Percentiles rank a stretch among this genome's conserved stretches.
phyloP scores from a whole-genome alignment of 495 filamentous ascomycete genomes.

The Parathielavia hyrcaniae region DNA sequence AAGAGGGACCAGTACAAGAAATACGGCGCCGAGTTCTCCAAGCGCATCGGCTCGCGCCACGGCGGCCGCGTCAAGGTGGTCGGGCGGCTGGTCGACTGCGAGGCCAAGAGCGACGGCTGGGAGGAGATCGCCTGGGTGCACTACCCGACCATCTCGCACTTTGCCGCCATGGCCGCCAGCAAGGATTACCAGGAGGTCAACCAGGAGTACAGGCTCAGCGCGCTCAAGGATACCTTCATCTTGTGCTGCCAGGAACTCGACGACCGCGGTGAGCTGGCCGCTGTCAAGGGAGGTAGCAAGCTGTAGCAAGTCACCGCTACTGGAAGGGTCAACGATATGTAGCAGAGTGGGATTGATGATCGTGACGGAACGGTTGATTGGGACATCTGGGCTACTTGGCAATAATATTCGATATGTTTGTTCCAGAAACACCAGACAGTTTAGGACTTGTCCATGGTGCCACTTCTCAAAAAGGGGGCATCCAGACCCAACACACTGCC shows the following conservation, averaged over 20 bases:
- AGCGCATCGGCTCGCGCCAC: constrained; percentile 45
- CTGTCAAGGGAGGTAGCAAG: neutral
- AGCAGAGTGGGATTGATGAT: too few species aligned
- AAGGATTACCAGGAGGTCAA: constrained; percentile 61
- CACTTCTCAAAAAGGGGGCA: constrained; percentile 28
- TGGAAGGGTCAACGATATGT: too few species aligned
- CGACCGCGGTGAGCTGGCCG: neutral
- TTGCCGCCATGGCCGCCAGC: constrained; percentile 57
- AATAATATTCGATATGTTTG: too few species aligned
- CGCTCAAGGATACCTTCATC: constrained; percentile 58
- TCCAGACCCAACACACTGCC: constrained; percentile 32
- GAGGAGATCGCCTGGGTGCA: constrained; percentile 56
- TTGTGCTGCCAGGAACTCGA: constrained; percentile 55
- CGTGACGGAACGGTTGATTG: too few species aligned
- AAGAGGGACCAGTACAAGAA: constrained; percentile 50
- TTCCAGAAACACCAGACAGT: too few species aligned
- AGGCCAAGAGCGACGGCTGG: constrained; percentile 31
- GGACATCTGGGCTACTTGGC: too few species aligned
- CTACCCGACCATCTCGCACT: constrained; percentile 58
- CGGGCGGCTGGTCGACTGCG: constrained; percentile 47
- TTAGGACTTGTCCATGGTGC: constrained; percentile 7
- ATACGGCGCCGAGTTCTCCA: constrained; percentile 54
- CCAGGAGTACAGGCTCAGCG: constrained; percentile 47
- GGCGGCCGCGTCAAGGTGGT: constrained; percentile 60
- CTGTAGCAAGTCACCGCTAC: neutral